Evolutionary conservation across 257 asterid genomes (phyloP).

Genomic region (Penstemon davidsonii): DNA sequence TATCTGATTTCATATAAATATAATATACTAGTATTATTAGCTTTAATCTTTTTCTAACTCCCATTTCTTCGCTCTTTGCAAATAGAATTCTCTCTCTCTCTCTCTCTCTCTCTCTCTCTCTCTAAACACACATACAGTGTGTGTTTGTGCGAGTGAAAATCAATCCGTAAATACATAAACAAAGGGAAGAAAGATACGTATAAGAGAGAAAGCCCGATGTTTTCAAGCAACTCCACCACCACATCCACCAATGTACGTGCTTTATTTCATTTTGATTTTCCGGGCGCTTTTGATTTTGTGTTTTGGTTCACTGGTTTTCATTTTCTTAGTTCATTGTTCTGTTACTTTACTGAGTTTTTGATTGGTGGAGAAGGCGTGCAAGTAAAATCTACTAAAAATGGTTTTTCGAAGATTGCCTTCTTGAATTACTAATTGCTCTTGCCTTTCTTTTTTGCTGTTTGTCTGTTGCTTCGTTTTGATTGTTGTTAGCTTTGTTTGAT

Average conservation of each 20-base stretch:
- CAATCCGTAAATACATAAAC: too few relatives aligned
- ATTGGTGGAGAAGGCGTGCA: background rate
- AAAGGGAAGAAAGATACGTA: too few relatives aligned
- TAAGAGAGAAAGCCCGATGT: slow-evolving; percentile 36
- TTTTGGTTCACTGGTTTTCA: slow-evolving; percentile 11
- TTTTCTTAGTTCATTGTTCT: slow-evolving; percentile 2
- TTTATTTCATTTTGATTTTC: background rate
- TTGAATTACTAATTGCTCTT: background rate
- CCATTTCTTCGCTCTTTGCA: slow-evolving; percentile 8
- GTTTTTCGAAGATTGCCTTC: background rate
- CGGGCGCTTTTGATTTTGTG: background rate
- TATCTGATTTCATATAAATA: background rate
- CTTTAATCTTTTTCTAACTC: background rate
- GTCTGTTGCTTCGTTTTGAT: background rate
- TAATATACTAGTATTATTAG: too few relatives aligned
- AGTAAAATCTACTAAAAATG: slow-evolving; percentile 2
- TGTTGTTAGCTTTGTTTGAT: background rate
- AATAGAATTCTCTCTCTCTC: background rate
- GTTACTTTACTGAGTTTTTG: background rate
- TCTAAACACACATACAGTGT: background rate
- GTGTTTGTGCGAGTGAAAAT: slow-evolving; percentile 11
- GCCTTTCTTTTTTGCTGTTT: background rate
- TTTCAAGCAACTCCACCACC: slow-evolving; percentile 38
- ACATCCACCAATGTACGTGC: slow-evolving; percentile 36
- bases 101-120: slow-evolving; percentile 4